A percentile compares a stretch with the other conserved stretches of the same genome.
These are phyloP conservation scores for Ophiostoma piceae DNA, from an alignment of 2,329 filamentous ascomycete species.

Conservation along the genomic window DNA sequence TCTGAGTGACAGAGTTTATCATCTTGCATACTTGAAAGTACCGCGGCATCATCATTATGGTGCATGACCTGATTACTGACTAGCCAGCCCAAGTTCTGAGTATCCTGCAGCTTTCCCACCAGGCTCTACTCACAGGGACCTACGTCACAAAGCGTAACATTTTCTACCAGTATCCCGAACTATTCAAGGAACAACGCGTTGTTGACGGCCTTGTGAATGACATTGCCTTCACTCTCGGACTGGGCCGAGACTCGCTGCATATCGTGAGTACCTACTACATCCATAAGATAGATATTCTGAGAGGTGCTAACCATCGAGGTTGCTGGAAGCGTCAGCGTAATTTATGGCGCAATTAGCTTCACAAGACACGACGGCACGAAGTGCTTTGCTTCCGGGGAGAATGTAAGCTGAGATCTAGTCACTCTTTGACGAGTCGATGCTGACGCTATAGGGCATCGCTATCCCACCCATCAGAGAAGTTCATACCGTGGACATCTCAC, in stretches of 20 bases:
- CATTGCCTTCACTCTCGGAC: slow-evolving; percentile 62
- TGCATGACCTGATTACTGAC: not conserved
- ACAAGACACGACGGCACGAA: slow-evolving; percentile 31
- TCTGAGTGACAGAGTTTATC: not conserved
- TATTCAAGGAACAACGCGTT: slow-evolving; percentile 63
- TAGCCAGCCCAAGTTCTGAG: slow-evolving; percentile 50
- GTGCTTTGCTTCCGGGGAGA: slow-evolving; percentile 19
- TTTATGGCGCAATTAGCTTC: slow-evolving; percentile 54
- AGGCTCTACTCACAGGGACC: slow-evolving; percentile 50
- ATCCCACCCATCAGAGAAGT: slow-evolving; percentile 53
- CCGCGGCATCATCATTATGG: no score
- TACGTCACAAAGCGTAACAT: slow-evolving; percentile 67
- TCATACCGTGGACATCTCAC: slow-evolving; percentile 44
- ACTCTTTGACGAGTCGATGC: no score
- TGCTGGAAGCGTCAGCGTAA: slow-evolving; percentile 67
- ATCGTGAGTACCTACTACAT: slow-evolving; percentile 46
- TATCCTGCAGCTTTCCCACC: slow-evolving; percentile 55
- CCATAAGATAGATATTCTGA: not conserved
- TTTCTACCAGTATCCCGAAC: slow-evolving; percentile 68
- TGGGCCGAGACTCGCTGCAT: slow-evolving; percentile 61
- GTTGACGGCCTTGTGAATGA: slow-evolving; percentile 72
- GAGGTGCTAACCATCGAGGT: slow-evolving; percentile 42
- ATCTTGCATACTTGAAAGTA: not conserved
- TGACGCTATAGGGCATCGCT: slow-evolving; percentile 48
- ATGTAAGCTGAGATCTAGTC: not conserved